Evolutionary conservation across 106 monocot genomes (phyloP), one percentile per base, ranked within the genome.

Genomic region (Ottelia alismoides): DNA sequence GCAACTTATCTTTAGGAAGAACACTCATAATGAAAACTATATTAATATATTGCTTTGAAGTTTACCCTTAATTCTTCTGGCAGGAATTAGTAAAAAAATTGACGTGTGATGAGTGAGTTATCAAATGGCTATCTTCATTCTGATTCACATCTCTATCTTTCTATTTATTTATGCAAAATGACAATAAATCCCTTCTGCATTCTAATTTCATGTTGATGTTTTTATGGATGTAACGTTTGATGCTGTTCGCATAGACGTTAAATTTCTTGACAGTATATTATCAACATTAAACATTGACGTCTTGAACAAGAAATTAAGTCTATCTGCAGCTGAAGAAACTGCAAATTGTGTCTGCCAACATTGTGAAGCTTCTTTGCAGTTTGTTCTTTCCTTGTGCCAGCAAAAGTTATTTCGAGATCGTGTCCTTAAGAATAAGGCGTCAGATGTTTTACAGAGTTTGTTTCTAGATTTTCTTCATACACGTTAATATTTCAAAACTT

Each of bases 331-430:
- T 47, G 70, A 87, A 59, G 74, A 55, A 70, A 72, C 66, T 27
- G 57, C 72, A 14, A 74, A 57, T 30, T 72, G 65, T 58, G 56
- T 90, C 43, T 79, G 81, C 55, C 79, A 89, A 61, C 81, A 98
- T 51, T 86, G 90, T 60, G 98, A 98, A 62, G 90, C 72, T 65
- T 90, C 98, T 30, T 68, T 98, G 67, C 98, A 98, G 53, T 85
- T 79, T 77, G 72, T 98, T 65, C 64, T 77, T 28, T 82, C 69
- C 27, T 65, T 98, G 31, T 90, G 85, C 71, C 98, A 98, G 57
- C 98, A 98, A 55, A 90, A 98, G 51, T 3, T 77, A 23, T 90
- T 98, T 52, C 69, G 82, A 30, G 90, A 98, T 31, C 79, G 72
- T 30, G 57, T 98, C 10, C 74, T 98, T 14, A 82, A 61, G 71